These are phyloP conservation scores for Globisporangium barbulae DNA, from an alignment of 352 stramenopile species.

Conservation along the genomic window DNA sequence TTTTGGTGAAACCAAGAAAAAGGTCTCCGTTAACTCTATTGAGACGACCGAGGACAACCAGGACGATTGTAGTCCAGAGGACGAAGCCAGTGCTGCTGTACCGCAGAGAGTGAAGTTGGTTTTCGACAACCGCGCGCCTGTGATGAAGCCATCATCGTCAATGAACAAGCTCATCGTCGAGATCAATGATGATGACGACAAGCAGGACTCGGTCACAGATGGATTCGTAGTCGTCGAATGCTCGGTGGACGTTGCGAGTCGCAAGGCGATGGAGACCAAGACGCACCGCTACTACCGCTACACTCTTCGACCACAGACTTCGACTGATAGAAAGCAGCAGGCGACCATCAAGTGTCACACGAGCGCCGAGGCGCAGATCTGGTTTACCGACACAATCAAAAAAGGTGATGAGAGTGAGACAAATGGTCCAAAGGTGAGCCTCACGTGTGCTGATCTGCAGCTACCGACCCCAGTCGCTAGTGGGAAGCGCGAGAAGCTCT, in stretches of 20 bases:
- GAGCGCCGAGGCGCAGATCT: conserved; percentile 31
- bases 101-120: conserved; percentile 35
- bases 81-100: conserved; percentile 5
- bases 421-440: conserved; percentile 12
- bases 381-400: conserved; percentile 20
- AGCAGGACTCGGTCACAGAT: background rate
- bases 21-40: background rate
- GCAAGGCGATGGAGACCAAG: conserved; percentile 55
- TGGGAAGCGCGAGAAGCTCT: conserved; percentile 34
- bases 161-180: conserved; percentile 51
- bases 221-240: conserved; percentile 35
- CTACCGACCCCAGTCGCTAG: conserved; percentile 23
- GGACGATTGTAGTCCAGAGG: conserved; percentile 11
- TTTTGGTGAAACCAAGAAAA: background rate
- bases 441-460: conserved; percentile 40
- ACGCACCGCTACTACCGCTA: conserved; percentile 64
- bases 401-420: background rate
- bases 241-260: conserved; percentile 35
- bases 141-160: background rate
- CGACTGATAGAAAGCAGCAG: background rate
- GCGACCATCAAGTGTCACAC: conserved; percentile 31
- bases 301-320: conserved; percentile 21
- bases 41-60: background rate
- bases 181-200: conserved; percentile 23
- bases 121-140: conserved; percentile 32